Conservation (phyloP, 306 rosid genomes). For the Clitoria ternatea region DNA sequence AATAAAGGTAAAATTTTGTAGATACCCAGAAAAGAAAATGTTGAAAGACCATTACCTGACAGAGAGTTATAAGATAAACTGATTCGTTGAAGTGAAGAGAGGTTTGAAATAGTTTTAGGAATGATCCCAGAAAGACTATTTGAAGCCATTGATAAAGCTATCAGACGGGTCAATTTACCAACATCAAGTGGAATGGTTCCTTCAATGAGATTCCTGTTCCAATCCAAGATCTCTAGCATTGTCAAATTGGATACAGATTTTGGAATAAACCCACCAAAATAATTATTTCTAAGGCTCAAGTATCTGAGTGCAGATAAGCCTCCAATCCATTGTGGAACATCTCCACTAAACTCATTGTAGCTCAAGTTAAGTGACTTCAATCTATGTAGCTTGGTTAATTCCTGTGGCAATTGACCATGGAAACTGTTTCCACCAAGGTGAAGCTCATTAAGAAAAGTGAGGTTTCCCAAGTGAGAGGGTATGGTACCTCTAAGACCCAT, state of each 20-base stretch:
- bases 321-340: slow-evolving; percentile 20
- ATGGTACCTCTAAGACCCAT: slow-evolving; percentile 9
- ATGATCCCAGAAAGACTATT: slow-evolving; percentile 1
- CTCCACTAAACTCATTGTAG: slow-evolving; percentile 11
- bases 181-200: slow-evolving; percentile 12
- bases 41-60: slow-evolving; percentile 6
- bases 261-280: slow-evolving; percentile 3
- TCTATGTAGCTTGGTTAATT: not conserved
- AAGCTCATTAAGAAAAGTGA: slow-evolving; percentile 16
- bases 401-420: not conserved
- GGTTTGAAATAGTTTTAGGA: not conserved
- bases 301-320: not conserved
- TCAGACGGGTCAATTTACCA: not conserved
- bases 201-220: not conserved
- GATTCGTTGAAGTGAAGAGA: not conserved
- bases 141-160: not conserved
- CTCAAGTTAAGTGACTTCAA: not conserved
- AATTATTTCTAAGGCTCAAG: not conserved
- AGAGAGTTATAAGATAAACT: slow-evolving; percentile 1
- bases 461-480: slow-evolving; percentile 19
- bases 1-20: not conserved
- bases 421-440: not conserved
- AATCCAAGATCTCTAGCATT: not conserved
- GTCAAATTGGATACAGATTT: not conserved
- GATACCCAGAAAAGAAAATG: not conserved